Base-by-base conservation (phyloP, 176 grass and related monocot genomes). In the Oryza rufipogon region DNA sequence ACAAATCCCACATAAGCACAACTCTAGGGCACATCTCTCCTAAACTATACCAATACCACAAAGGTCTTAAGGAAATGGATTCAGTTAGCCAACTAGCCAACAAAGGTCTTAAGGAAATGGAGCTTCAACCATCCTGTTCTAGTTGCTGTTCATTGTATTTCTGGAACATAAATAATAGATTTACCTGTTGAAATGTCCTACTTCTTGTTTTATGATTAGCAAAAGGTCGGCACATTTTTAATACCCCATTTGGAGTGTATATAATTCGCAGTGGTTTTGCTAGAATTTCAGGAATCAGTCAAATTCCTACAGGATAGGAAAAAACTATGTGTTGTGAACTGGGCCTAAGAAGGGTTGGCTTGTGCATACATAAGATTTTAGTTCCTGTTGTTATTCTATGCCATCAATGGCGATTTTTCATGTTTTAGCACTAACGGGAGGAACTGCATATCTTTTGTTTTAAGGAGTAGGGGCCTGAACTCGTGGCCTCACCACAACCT, bases 121-220 rank as follows among this genome's bases (percentile, higher is more conserved):
- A 61, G 20, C 7, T 22, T n/a, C 51, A 22, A 61, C 20, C 58
- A 54, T 16, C 38, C 12, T 4, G 10, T 68, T 74, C 42, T 83
- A 64, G 54, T 80, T 64, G 14, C 14, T 70, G 20, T 44, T 78
- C 4, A 12, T 73, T 61, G 58, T 73, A 49, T 74, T 60, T 90
- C 7, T 44, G 34, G 44, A 69, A 65, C 69, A 77, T 66, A 66
- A 71, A 65, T 14, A 73, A 73, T 19, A 60, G 20, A 58, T 67
- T 86, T 68, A 78, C 73, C 7, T 68, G 44, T 47, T 78, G 1
- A 90, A 83, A 80, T 23, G 20, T 45, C 49, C 58, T 75, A 48
- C 11, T 69, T 84, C 16, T 60, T 87, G 70, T 63, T 51, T 75
- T 61, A 75, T 80, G 63, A 23, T 75, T 80, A 48, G 19, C 34